Conservation (phyloP, 805 yeast genomes). For the Candida sanyiensis region DNA sequence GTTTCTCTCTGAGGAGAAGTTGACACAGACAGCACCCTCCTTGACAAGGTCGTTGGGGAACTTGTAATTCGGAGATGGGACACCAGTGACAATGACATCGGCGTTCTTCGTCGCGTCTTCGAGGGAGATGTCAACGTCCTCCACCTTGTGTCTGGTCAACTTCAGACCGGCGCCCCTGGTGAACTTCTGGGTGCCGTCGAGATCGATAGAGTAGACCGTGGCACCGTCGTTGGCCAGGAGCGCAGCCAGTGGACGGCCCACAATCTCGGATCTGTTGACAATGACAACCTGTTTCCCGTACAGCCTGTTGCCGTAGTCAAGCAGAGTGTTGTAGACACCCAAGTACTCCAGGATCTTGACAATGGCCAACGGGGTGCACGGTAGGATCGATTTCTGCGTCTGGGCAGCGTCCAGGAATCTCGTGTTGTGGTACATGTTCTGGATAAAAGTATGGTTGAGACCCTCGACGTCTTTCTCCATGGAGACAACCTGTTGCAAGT, state of each 20-base stretch:
- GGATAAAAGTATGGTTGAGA: constrained; percentile 81
- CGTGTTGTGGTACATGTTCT: constrained; percentile 90
- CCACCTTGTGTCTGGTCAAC: constrained; percentile 76
- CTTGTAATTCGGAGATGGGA: constrained; percentile 77
- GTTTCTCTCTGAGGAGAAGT: constrained; percentile 85
- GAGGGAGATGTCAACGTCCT: constrained; percentile 47
- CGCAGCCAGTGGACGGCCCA: constrained; percentile 96
- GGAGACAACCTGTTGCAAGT: constrained; percentile 89
- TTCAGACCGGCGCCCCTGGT: constrained; percentile 91
- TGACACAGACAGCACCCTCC: constrained; percentile 86
- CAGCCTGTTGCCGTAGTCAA: constrained; percentile 85
- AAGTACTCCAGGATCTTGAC: constrained; percentile 89
- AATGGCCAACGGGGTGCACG: constrained; percentile 94
- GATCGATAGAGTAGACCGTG: constrained; percentile 85
- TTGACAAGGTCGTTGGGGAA: constrained; percentile 77
- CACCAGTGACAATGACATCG: constrained; percentile 95
- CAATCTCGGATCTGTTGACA: constrained; percentile 93
- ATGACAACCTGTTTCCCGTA: constrained; percentile 90
- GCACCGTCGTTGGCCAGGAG: constrained; percentile 97
- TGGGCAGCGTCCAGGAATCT: constrained; percentile 73
- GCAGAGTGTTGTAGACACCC: constrained; percentile 75
- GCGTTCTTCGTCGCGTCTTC: constrained; percentile 66
- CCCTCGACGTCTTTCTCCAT: constrained; percentile 96
- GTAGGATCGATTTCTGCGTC: constrained; percentile 74
- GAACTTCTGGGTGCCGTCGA: constrained; percentile 81